Evolutionary conservation across 441 rosid species (phyloP), one percentile per base, ranked within the genome.

Genomic region (Erysimum cheiri): DNA sequence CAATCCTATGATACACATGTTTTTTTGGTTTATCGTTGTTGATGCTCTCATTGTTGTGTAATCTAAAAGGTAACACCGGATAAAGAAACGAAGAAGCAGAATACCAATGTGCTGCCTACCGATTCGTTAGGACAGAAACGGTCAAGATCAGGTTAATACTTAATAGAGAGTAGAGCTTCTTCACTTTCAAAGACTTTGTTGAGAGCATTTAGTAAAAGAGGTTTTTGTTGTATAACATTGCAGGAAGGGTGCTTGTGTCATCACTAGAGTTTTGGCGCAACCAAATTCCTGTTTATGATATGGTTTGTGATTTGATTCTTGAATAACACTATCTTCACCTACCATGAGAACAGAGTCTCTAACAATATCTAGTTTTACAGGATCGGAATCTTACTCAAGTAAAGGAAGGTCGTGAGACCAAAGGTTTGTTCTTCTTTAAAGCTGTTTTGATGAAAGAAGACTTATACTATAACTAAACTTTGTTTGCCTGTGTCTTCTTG

Each of bases 181-280:
- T 46, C 50, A 19, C 46, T 49, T 33, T 35, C 36, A 64, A 50
- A 49, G 36, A 19, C 13, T 57, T 29, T 3, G 19, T 22, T 31
- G 17, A 4, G 15, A 36, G 24, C 65, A 46, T 54, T 44, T 43
- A 19, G 17, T 69, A 14, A 14, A 29, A 37, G 2, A 49, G 12
- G 36, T 10, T 54, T 37, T 19, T 41, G 59, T 50, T 43, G 78
- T 54, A 40, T n/a, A 35, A 4, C 8, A 1, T 69, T 83, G 80
- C 86, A 88, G 96, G 96, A 61, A 83, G 94, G 75, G 54, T 83
- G 35, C 90, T 90, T 60, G 58, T 88, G 59, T 89, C 96, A 74
- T 6, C 84, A 7, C 71, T 88, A 44, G 87, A 90, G 46, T 90
- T 78, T 76, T 90, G 94, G 96, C 89, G 92, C 64, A 85, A 88